Base-by-base conservation (phyloP, 768 basidiomycete species). In the Sporobolomyces roseus region DNA sequence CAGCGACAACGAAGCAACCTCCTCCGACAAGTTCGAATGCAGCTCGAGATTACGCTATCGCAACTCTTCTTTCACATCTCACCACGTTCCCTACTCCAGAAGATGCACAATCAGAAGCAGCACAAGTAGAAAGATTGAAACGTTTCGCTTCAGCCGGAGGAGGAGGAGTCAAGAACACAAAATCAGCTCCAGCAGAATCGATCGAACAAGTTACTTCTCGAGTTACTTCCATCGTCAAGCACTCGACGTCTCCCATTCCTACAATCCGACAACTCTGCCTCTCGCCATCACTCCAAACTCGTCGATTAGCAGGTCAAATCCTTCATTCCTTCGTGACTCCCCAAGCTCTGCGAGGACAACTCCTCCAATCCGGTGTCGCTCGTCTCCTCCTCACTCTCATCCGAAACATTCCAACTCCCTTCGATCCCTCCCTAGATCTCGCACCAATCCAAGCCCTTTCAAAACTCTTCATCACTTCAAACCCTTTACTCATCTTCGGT, bases 401-500 rank as follows among this genome's bases (percentile, higher is more conserved):
- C 32, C 61, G 67, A 1, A 54, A 67, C 23, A 46, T 63, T 5
- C 53, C 53, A 2, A n/a, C 55, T 9, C 69, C 66, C 0, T 70
- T 71, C 35, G 36, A 50, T 1, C 50, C 61, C 55, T 65, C 41
- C 14, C 70, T 38, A 14, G 56, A 68, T 61, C 35, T 45, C 29
- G 43, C 76, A 23, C 82, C 91, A 1, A 84, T 90, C 32, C 94
- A 98, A 78, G 93, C 92, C 3, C 80, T 96, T 32, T 90, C 93
- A 21, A 96, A 97, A 77, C 85, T 99, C 32, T 82, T 90, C 51
- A 98, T 98, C 75, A 97, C 94, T 1, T 83, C 92, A 3, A 87
- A 92, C 14, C 96, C 96, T 0, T 78, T 90, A 0, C 88, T 91
- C 69, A 89, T 97, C 35, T 93, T 96, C 79, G 93, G 93, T 2